Evolutionary conservation across 2,329 filamentous ascomycete species (phyloP).

Genomic region (Didymella segeticola): DNA sequence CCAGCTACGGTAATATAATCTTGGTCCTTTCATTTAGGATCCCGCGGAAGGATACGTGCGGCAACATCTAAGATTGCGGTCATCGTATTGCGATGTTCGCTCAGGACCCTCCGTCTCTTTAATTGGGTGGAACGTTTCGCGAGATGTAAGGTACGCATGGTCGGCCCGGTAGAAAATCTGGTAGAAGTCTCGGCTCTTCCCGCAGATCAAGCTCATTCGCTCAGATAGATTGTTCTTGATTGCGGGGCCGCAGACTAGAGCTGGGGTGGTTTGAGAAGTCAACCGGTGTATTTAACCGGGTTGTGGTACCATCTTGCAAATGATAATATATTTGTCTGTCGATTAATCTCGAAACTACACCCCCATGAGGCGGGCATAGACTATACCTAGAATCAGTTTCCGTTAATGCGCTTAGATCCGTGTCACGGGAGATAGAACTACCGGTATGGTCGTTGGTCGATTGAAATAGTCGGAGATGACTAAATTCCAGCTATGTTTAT

Average conservation of each 20-base stretch:
- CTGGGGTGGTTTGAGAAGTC: not conserved
- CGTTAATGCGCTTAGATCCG: not conserved
- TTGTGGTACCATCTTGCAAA: slow-evolving; percentile 1
- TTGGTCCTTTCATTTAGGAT: slow-evolving; percentile 6
- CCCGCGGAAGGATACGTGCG: not conserved
- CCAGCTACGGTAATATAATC: not conserved
- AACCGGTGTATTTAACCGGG: slow-evolving; percentile 15
- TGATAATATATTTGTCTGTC: not conserved
- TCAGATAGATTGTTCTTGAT: slow-evolving; percentile 6
- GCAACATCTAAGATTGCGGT: not conserved
- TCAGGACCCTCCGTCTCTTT: not conserved
- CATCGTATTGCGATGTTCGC: not conserved
- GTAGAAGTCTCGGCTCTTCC: slow-evolving; percentile 1
- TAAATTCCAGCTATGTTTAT: no score
- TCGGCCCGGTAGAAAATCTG: slow-evolving; percentile 13
- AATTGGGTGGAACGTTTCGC: not conserved
- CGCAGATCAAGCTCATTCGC: not conserved
- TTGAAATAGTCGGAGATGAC: not conserved
- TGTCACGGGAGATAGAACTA: not conserved
- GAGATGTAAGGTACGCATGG: slow-evolving; percentile 16
- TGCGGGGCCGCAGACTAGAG: slow-evolving; percentile 11
- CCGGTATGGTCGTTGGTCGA: not conserved
- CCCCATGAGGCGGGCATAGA: not conserved
- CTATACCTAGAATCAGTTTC: not conserved
- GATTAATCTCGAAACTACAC: not conserved